A percentile compares a stretch with the other conserved stretches of the same genome.
phyloP scores from a whole-genome alignment of 768 basidiomycete genomes.

The Phylloporus sp. region DNA sequence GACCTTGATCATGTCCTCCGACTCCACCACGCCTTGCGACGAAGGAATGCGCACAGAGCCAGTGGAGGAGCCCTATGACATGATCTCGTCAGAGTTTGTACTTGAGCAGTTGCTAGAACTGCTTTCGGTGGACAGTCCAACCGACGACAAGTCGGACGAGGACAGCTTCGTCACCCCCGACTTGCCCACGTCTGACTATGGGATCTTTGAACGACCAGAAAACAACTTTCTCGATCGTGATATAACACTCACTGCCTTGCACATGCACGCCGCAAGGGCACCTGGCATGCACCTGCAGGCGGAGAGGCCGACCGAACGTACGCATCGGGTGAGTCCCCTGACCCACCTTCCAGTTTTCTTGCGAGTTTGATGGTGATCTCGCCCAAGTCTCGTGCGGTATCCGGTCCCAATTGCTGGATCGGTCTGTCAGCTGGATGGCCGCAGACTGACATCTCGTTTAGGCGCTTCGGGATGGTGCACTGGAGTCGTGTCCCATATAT shows the following conservation, averaged over 20 bases:
- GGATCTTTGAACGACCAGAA: background rate
- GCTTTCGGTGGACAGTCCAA: background rate
- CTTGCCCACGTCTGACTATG: background rate
- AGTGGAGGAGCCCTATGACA: background rate
- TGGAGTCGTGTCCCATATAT: background rate
- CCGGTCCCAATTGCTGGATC: constrained; percentile 1
- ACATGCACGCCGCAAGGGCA: background rate
- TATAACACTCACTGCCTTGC: background rate
- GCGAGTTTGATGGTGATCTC: background rate
- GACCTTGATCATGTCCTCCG: background rate
- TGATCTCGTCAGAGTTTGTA: background rate
- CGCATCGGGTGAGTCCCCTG: background rate
- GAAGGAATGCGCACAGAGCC: background rate
- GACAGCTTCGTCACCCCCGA: background rate
- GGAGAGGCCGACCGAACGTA: background rate
- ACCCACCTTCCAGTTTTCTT: background rate
- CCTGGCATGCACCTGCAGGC: background rate
- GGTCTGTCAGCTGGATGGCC: constrained; percentile 7
- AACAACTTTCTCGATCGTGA: background rate
- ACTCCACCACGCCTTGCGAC: background rate
- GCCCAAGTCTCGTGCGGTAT: background rate
- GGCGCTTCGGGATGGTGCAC: constrained; percentile 7
- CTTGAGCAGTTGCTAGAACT: background rate
- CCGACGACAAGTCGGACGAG: background rate
- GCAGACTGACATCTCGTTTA: background rate